Evolutionary conservation across 805 yeast species (phyloP), one percentile per base, ranked within the genome.

Genomic region (Candida coquimbonensis): DNA sequence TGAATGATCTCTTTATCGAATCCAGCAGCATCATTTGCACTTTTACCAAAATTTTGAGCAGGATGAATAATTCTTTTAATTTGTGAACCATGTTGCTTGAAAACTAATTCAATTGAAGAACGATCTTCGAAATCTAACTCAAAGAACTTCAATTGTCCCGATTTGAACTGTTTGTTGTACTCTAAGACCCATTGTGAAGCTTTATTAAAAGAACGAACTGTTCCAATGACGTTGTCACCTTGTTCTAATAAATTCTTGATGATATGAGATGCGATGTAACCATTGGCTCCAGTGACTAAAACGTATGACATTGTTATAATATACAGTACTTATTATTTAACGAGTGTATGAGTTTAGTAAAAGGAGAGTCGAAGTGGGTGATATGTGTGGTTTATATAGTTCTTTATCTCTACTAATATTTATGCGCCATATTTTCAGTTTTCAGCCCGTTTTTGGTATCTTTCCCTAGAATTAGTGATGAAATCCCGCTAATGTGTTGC

Each of bases 251-350:
- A 25, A 1, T 25, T 7, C 8, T 24, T 34, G 9, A 48, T 26
- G 19, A 48, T 42, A 36, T 42, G 45, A 13, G 39, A 19, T 2
- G 50, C 45, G 12, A 48, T 41, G 24, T 41, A 48, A 12, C 50
- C 48, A 36, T 41, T 42, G 27, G 50, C 50, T 25, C 50, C 50
- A 2, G 50, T 48, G 19, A 47, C 50, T 25, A 42, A 27, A 7
- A 17, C 16, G 19, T 33, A 33, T 14, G 35, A 33, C 35, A 33
- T 33, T 16, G 8, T 32, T 11, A 13, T 12, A 5, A n/a, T n/a
- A 3, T n/a, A 8, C 14, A 4, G 5, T 31, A 3, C 4, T 12
- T 17, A 17, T 17, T 17, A 17, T 3, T 31, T 13, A 12, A 31
- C 14, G 11, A n/a, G 13, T 11, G 7, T 12, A 11, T 14, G 34